A percentile compares a stretch with the other conserved stretches of the same genome.
These are phyloP conservation scores for Fraxinus greggii DNA, from an alignment of 305 asterid species.

Conservation along the genomic window DNA sequence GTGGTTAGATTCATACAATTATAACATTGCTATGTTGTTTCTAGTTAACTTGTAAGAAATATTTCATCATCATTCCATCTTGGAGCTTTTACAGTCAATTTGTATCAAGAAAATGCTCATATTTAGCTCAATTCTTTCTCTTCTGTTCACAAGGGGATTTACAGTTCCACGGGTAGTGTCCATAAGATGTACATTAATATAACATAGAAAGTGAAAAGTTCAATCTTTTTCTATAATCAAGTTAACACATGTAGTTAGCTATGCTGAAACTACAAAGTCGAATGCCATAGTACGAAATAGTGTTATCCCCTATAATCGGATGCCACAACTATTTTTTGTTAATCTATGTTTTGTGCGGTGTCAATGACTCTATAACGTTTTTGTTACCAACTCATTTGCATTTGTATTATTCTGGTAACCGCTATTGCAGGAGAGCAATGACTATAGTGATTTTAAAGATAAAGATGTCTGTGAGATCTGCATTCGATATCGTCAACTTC, in stretches of 20 bases:
- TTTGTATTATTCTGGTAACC: no score
- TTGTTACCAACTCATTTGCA: no score
- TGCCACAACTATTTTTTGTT: no score
- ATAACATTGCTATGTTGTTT: not conserved
- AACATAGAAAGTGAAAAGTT: not conserved
- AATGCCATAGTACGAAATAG: no score
- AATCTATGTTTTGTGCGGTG: no score
- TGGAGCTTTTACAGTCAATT: not conserved
- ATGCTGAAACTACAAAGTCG: not conserved
- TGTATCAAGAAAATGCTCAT: not conserved
- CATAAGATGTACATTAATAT: not conserved
- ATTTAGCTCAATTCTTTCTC: not conserved
- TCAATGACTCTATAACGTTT: no score
- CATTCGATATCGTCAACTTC: no score
- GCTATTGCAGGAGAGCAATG: no score
- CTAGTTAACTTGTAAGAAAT: not conserved
- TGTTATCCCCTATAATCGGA: no score
- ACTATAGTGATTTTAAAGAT: no score
- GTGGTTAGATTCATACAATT: not conserved
- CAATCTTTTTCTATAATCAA: not conserved
- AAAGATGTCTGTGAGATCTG: no score
- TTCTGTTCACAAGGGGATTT: not conserved
- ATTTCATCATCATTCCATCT: not conserved
- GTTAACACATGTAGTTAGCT: not conserved
- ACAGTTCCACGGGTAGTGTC: not conserved